phyloP scores from a whole-genome alignment of 2,329 filamentous ascomycete species.

The Paecilomyces variotii region DNA sequence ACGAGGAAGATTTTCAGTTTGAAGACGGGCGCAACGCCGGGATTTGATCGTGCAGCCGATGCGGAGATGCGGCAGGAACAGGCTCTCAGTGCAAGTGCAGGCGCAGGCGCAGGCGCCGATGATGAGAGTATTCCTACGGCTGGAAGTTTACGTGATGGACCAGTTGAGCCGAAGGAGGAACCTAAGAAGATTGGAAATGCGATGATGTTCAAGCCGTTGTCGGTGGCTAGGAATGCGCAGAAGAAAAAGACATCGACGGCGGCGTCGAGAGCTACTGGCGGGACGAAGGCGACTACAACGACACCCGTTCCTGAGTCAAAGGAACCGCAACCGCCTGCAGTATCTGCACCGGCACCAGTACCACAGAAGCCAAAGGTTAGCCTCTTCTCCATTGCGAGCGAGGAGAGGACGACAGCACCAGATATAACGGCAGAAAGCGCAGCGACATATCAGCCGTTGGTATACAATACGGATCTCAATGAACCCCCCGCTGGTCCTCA shows the following conservation, averaged over 20 bases:
- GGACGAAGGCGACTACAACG: conserved; percentile 9
- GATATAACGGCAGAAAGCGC: conserved; percentile 8
- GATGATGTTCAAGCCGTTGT: conserved; percentile 82
- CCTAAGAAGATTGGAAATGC: conserved; percentile 61
- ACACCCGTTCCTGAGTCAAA: conserved; percentile 8
- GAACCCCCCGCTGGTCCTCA: conserved; percentile 11
- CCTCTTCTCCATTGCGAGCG: conserved; percentile 34
- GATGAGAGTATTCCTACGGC: conserved; percentile 22
- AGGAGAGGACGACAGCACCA: conserved; percentile 12
- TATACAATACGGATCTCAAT: conserved; percentile 26
- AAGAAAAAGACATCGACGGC: conserved; percentile 51
- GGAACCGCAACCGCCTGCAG: conserved; percentile 2
- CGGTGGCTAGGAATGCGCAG: conserved; percentile 65
- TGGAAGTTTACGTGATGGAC: conserved; percentile 13
- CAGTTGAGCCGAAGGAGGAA: conserved; percentile 15
- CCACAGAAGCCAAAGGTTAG: conserved; percentile 36
- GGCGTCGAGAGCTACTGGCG: conserved; percentile 10
- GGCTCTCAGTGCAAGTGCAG: conserved; percentile 9
- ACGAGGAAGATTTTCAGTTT: conserved; percentile 57
- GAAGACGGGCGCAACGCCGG: conserved; percentile 76
- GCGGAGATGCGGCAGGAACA: conserved; percentile 26
- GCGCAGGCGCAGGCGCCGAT: conserved; percentile 21
- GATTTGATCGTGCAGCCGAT: conserved; percentile 60
- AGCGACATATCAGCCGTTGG: conserved; percentile 32
- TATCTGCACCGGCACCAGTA: conserved; percentile 10